Evolutionary conservation across 1,284 basidiomycete species (phyloP).

Genomic region (Pterulicium gracile): DNA sequence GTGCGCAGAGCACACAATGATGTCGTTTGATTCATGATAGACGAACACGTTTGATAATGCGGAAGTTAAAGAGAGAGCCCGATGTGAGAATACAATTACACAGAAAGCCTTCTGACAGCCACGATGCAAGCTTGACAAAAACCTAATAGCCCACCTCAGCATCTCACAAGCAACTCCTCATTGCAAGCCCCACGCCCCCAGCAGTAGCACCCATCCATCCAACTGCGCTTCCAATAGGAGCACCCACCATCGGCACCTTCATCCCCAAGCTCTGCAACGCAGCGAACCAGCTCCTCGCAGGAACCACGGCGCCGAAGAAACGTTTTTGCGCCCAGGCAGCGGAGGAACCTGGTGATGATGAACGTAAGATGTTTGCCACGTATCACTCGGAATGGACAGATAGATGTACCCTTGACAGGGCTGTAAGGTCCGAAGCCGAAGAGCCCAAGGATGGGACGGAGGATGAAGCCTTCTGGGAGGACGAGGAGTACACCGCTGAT

Average conservation of each 20-base stretch:
- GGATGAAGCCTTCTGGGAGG: slow-evolving; percentile 14
- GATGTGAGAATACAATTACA: too few species aligned
- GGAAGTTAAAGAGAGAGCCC: too few species aligned
- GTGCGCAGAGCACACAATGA: too few species aligned
- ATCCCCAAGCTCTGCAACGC: slow-evolving; percentile 16
- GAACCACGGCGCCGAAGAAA: slow-evolving; percentile 16
- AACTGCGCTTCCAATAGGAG: neutral
- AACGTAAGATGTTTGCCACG: neutral
- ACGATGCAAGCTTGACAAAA: too few species aligned
- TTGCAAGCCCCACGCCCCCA: neutral
- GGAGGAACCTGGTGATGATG: slow-evolving; percentile 11
- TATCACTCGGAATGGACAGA: neutral
- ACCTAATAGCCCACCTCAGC: too few species aligned
- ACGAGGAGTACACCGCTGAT: slow-evolving; percentile 9
- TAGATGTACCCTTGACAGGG: slow-evolving; percentile 15
- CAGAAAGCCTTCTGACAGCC: too few species aligned
- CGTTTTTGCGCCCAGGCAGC: slow-evolving; percentile 18
- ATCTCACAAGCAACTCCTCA: neutral
- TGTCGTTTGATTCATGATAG: too few species aligned
- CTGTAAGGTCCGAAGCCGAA: slow-evolving; percentile 18
- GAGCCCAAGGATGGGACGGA: slow-evolving; percentile 13
- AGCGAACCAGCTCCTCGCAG: slow-evolving; percentile 17
- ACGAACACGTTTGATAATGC: too few species aligned
- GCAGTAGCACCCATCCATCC: neutral
- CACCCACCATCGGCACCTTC: slow-evolving; percentile 7